Evolutionary conservation across 2,329 filamentous ascomycete species (phyloP).

Genomic region (Stemphylium vesicarium): DNA sequence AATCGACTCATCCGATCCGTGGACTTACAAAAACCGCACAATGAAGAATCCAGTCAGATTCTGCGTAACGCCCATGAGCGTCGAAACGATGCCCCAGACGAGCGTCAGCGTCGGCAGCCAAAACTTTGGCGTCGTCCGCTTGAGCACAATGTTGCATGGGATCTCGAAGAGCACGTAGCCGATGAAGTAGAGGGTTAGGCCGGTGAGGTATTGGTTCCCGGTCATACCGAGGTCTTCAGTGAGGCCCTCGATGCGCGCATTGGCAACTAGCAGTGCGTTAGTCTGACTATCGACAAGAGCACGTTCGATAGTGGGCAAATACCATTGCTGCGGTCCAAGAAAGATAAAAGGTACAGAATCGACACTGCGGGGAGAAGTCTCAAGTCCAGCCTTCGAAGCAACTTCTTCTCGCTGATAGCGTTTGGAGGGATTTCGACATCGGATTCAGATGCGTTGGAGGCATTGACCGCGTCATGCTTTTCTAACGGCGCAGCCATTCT

Average conservation of each 20-base stretch:
- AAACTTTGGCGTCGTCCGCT: slow-evolving; percentile 62
- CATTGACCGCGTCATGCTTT: slow-evolving; percentile 20
- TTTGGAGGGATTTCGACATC: slow-evolving; percentile 33
- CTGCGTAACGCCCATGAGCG: slow-evolving; percentile 58
- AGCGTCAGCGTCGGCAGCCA: slow-evolving; percentile 57
- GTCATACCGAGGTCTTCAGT: slow-evolving; percentile 42
- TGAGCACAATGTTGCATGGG: slow-evolving; percentile 66
- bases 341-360: slow-evolving; percentile 50
- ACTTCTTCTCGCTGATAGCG: slow-evolving; percentile 60
- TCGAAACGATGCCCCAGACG: slow-evolving; percentile 57
- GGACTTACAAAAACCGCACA: slow-evolving; percentile 54
- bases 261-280: slow-evolving; percentile 43
- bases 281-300: neutral
- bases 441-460: slow-evolving; percentile 31
- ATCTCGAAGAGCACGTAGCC: slow-evolving; percentile 60
- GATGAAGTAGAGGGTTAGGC: slow-evolving; percentile 70
- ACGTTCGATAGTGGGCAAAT: neutral
- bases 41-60: slow-evolving; percentile 55
- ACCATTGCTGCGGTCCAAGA: slow-evolving; percentile 49
- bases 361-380: slow-evolving; percentile 53
- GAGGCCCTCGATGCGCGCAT: slow-evolving; percentile 53
- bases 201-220: slow-evolving; percentile 65
- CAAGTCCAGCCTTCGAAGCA: slow-evolving; percentile 63
- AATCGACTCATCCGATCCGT: too few relatives aligned
- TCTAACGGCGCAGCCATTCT: slow-evolving; percentile 21